phyloP scores from a whole-genome alignment of 73 alveolate species.

The Paramecium primaurelia region DNA sequence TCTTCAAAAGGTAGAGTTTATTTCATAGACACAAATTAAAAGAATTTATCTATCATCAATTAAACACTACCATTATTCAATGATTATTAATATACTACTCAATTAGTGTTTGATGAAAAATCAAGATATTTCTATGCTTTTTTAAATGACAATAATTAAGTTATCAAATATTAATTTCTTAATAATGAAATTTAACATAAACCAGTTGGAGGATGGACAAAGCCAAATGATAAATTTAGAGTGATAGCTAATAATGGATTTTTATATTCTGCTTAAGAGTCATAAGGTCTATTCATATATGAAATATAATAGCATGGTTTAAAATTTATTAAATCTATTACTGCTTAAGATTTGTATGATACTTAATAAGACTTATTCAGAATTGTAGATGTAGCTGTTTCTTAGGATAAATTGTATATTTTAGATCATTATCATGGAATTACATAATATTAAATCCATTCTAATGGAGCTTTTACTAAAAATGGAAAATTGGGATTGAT shows the following conservation, averaged over 20 bases:
- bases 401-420: background rate
- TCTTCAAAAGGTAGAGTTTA: background rate
- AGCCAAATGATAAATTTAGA: background rate
- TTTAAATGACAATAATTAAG: background rate
- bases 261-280: background rate
- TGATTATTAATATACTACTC: background rate
- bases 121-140: background rate
- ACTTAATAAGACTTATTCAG: background rate
- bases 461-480: background rate
- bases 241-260: background rate
- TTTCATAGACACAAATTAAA: background rate
- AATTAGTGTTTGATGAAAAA: background rate
- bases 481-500: background rate
- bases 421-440: background rate
- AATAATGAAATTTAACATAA: background rate
- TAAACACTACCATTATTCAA: background rate
- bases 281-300: background rate
- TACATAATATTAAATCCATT: background rate
- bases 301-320: background rate
- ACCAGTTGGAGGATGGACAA: background rate
- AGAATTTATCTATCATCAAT: background rate
- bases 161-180: background rate
- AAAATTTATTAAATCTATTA: background rate
- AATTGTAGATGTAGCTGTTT: background rate
- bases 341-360: conserved; percentile 34